Evolutionary conservation across 2,329 filamentous ascomycete genomes (phyloP), one percentile per base, ranked within the genome.

Genomic region (Acephala macrosclerotiorum): DNA sequence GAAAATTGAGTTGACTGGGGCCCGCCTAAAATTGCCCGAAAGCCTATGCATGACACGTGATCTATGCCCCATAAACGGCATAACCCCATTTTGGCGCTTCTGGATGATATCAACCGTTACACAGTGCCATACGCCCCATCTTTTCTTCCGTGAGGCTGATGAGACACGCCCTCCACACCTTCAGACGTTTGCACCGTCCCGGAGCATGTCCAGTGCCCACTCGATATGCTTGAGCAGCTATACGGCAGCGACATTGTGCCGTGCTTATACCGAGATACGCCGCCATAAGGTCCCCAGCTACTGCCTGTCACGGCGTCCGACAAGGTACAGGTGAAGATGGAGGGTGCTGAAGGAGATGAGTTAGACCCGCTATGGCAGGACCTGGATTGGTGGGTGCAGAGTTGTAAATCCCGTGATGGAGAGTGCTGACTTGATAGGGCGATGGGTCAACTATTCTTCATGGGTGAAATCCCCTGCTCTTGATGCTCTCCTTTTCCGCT

Each of bases 401-500:
- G 25, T 18, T 33, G 29, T 20, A 12, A 22, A 55, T 62, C 42
- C 53, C 40, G 26, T 63, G 45, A 65, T 58, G 51, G 11, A 63
- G 12, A 45, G 60, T 63, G 57, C 66, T 69, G 63, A 69, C 57
- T 40, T 57, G 45, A 63, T 74, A 89, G 87, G 84, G 86, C 87
- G 67, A 89, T 93, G 82, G 91, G 91, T 67, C 91, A 93, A 82
- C 86, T 90, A 82, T 84, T 93, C 78, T 90, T 92, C 78, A 92
- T 94, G 89, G 68, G 66, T 68, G 63, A 26, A 33, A n/a, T 42
- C 56, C 53, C 14, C 38, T 58, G 35, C 26, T 60, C 38, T 22
- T 51, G 40, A 51, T 36, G 18, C 40, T 38, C 18, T 18, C 49
- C 49, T 33, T 33, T 53, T 33, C 20, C 45, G 20, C 49, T 58